phyloP scores from a whole-genome alignment of 2,329 filamentous ascomycete genomes.

The Tolypocladium endophyticum region DNA sequence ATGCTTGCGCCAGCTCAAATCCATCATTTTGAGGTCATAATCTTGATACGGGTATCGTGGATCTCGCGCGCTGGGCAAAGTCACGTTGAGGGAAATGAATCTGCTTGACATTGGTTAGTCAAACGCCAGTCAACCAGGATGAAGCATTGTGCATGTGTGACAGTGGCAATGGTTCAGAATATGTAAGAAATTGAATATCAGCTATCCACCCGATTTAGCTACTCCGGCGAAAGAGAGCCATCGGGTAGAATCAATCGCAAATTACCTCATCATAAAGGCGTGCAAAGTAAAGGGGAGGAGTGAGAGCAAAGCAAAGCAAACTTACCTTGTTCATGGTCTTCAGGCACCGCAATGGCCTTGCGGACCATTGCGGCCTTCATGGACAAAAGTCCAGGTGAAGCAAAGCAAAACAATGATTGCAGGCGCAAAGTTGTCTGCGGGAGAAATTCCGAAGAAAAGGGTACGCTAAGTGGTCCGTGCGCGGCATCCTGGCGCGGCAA shows the following conservation, averaged over 20 bases:
- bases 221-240: slow-evolving; percentile 85
- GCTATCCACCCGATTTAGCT: slow-evolving; percentile 62
- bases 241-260: slow-evolving; percentile 90
- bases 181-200: slow-evolving; percentile 99
- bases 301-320: slow-evolving; percentile 1
- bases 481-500: not conserved
- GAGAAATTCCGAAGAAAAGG: slow-evolving; percentile 1
- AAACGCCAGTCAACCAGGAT: not conserved
- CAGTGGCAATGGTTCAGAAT: slow-evolving; percentile 58
- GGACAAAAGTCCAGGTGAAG: not conserved
- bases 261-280: slow-evolving; percentile 77
- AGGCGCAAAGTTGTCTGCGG: not conserved
- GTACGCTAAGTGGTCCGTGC: slow-evolving; percentile 6
- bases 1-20: not conserved
- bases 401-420: not conserved
- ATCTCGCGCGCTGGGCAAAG: not conserved
- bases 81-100: slow-evolving; percentile 7
- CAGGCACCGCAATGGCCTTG: not conserved
- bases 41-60: not conserved
- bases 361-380: not conserved
- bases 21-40: not conserved
- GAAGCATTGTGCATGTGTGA: slow-evolving; percentile 6
- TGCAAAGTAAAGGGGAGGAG: slow-evolving; percentile 2
- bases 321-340: slow-evolving; percentile 17
- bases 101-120: slow-evolving; percentile 1